Percentiles rank a stretch among this genome's conserved stretches.
Evolutionary conservation across 2,329 filamentous ascomycete genomes (phyloP).

Genomic region (Bipolaris oryzae): DNA sequence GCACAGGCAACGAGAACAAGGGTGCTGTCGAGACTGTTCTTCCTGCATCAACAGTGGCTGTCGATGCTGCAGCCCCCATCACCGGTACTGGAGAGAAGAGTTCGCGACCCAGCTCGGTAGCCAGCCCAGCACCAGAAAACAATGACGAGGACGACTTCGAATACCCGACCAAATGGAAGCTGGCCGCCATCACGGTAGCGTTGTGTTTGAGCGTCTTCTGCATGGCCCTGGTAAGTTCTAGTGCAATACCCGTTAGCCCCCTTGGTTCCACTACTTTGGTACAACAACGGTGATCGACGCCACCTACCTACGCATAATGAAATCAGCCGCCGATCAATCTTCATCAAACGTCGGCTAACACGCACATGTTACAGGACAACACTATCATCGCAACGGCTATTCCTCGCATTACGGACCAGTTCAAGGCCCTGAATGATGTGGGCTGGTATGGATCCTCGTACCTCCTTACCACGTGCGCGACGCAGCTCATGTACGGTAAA

Average conservation of each 20-base stretch:
- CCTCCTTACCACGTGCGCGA: conserved; percentile 51
- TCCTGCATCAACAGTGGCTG: conserved; percentile 30
- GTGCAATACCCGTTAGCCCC: neutral
- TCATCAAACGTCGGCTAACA: conserved; percentile 3
- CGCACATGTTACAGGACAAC: conserved; percentile 45
- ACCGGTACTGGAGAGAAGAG: conserved; percentile 8
- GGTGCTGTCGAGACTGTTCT: conserved; percentile 29
- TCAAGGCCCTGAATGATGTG: conserved; percentile 53
- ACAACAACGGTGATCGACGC: conserved; percentile 5
- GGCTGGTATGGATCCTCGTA: conserved; percentile 55
- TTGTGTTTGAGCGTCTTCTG: conserved; percentile 48
- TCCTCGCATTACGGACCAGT: conserved; percentile 56
- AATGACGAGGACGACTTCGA: conserved; percentile 41
- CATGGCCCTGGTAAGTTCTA: conserved; percentile 43
- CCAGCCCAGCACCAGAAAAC: conserved; percentile 10
- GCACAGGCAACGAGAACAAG: conserved; percentile 34
- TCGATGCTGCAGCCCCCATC: conserved; percentile 21
- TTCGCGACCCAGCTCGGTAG: conserved; percentile 27
- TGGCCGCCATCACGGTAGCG: conserved; percentile 42
- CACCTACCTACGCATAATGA: conserved; percentile 1
- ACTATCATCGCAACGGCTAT: conserved; percentile 59
- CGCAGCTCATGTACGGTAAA: conserved; percentile 49
- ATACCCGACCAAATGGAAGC: conserved; percentile 45
- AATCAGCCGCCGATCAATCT: neutral
- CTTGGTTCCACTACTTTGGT: conserved; percentile 2